Base-by-base conservation (phyloP, 2,329 filamentous ascomycete species). In the Triangularia verruculosa region DNA sequence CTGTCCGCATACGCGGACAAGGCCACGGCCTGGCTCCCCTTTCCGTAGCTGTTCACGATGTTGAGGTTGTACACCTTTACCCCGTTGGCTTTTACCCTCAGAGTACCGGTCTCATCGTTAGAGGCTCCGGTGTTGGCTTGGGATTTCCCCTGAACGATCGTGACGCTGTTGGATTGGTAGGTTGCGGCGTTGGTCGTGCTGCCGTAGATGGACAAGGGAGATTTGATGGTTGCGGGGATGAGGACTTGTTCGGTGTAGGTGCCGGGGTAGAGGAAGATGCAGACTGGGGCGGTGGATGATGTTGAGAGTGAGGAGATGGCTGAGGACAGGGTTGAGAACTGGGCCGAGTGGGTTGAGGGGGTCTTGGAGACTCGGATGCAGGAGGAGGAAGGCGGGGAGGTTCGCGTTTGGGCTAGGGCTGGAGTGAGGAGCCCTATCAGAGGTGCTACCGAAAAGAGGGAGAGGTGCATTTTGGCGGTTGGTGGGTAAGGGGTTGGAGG, bases 1-100 rank as follows among this genome's bases (percentile, higher is more conserved):
- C 77, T 76, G 62, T 78, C 71, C 7, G 73, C 74, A 59, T 79
- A 78, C 0, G 80, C 79, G 17, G 76, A 78, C 13, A 83, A 67
- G 3, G 81, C 81, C 17, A 83, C 75, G 32, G 80, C 80, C 67
- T 82, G 80, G 62, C 74, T 77, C 0, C 79, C 80, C 66, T 78
- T 64, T n/a, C 81, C 81, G 60, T 78, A 80, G 0, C 75, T 76
- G 67, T 83, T 83, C 12, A 75, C 73, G 11, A 83, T 74, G 61
- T 82, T 85, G 72, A 89, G 78, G 67, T 89, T 89, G 77, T 89
- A 89, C 17, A 88, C 75, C 68, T 82, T 83, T 64, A 88, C 79
- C 68, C 83, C 80, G 4, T 74, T 70, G 0, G 82, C 79, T 68
- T 78, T 76, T 25, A 80, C 76, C 9, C 78, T 72, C 27, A 83